Conservation (phyloP, 202 grass and related monocot species). For the Sporobolus alterniflorus region DNA sequence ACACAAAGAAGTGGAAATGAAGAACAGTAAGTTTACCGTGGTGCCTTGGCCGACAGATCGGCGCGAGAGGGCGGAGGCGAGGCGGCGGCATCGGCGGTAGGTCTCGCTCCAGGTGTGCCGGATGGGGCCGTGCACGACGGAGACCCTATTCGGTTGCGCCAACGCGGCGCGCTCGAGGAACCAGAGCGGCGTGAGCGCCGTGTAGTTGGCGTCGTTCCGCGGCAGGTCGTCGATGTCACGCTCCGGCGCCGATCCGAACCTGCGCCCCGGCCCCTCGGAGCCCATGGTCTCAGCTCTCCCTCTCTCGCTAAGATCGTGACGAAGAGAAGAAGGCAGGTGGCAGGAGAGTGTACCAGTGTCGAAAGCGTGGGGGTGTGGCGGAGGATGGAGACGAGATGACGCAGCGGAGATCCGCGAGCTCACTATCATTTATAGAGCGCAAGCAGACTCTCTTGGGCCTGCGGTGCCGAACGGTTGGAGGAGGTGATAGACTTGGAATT, state of each 20-base stretch:
- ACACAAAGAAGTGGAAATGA: not conserved
- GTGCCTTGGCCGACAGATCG: constrained; percentile 64
- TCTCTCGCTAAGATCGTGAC: not conserved
- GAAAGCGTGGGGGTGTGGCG: constrained; percentile 10
- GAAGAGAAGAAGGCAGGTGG: not conserved
- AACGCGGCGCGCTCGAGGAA: constrained; percentile 90
- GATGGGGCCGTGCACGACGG: constrained; percentile 69
- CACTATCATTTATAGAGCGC: constrained; percentile 42
- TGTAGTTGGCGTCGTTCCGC: constrained; percentile 80
- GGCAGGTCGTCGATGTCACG: constrained; percentile 96
- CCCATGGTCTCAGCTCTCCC: too few relatives aligned
- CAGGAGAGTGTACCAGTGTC: not conserved
- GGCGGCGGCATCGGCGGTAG: constrained; percentile 79
- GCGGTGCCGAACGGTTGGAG: not conserved
- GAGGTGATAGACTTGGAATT: constrained; percentile 1
- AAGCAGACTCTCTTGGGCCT: not conserved
- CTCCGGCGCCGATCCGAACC: constrained; percentile 41
- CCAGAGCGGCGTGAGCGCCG: constrained; percentile 91
- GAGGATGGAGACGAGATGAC: not conserved
- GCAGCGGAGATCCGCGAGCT: not conserved
- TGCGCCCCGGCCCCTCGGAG: too few relatives aligned
- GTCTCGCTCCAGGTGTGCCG: constrained; percentile 94
- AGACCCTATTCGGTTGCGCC: constrained; percentile 65
- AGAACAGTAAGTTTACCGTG: constrained; percentile 46
- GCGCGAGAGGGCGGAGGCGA: constrained; percentile 78